phyloP scores from a whole-genome alignment of 208 protist genomes.

The Trypanosoma grayi region DNA sequence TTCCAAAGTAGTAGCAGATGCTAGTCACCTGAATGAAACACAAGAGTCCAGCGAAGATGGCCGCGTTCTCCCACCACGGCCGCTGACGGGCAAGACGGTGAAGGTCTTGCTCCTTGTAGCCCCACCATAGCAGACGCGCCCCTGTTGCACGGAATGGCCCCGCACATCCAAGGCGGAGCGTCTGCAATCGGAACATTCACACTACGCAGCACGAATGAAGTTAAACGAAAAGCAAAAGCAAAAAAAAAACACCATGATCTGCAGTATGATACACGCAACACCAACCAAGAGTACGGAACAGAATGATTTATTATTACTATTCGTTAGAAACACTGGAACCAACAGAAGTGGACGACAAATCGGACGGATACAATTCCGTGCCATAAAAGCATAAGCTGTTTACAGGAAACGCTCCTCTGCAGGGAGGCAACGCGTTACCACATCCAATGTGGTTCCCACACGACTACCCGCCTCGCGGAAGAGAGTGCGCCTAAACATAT shows the following conservation, averaged over 20 bases:
- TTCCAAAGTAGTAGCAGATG: slow-evolving; percentile 52
- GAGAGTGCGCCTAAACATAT: slow-evolving; percentile 67
- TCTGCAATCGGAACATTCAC: slow-evolving; percentile 16
- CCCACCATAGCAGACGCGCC: slow-evolving; percentile 40
- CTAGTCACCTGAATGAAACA: slow-evolving; percentile 69
- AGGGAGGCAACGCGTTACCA: slow-evolving; percentile 25
- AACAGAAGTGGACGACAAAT: slow-evolving; percentile 11
- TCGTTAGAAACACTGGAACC: no score
- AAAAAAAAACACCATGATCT: slow-evolving; percentile 1
- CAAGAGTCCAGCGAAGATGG: slow-evolving; percentile 62
- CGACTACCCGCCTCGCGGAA: slow-evolving; percentile 28
- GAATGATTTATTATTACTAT: neutral
- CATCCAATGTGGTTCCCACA: slow-evolving; percentile 1
- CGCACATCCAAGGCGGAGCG: neutral
- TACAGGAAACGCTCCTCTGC: slow-evolving; percentile 26
- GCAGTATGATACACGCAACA: neutral
- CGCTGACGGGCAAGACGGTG: slow-evolving; percentile 73
- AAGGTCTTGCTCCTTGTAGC: slow-evolving; percentile 54
- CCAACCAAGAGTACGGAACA: neutral
- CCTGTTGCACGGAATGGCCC: slow-evolving; percentile 20
- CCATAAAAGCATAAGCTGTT: neutral
- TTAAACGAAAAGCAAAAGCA: slow-evolving; percentile 17
- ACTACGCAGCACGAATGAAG: slow-evolving; percentile 15
- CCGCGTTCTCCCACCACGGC: slow-evolving; percentile 84
- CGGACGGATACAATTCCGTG: neutral